A percentile compares a stretch with the other conserved stretches of the same genome.
These are phyloP conservation scores for Athelia sp. DNA, from an alignment of 1,284 basidiomycete species.

Conservation along the genomic window DNA sequence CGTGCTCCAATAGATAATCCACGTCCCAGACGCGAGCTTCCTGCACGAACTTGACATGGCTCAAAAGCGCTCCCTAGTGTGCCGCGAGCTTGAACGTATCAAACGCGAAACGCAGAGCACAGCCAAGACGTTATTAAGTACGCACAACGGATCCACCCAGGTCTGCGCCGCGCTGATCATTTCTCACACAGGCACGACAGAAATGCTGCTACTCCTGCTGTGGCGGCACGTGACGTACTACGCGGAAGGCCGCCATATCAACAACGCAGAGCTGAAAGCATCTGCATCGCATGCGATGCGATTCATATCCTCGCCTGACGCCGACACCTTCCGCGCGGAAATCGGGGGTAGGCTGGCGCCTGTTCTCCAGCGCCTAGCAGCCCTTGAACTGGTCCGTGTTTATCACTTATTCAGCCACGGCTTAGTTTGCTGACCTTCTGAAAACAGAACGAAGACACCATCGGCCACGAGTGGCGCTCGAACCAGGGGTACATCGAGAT, in stretches of 20 bases:
- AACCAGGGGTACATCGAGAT: constrained; percentile 64
- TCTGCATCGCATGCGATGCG: constrained; percentile 50
- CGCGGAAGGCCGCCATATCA: constrained; percentile 33
- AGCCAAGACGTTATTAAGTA: constrained; percentile 51
- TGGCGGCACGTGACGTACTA: constrained; percentile 82
- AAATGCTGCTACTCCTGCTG: constrained; percentile 80
- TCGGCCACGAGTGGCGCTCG: constrained; percentile 48
- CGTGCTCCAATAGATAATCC: constrained; percentile 42
- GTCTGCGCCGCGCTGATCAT: background rate
- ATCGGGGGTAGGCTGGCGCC: constrained; percentile 45
- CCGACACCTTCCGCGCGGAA: constrained; percentile 49
- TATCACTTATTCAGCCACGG: constrained; percentile 5
- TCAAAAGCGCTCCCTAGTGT: constrained; percentile 62
- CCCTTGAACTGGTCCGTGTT: constrained; percentile 44
- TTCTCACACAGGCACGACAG: constrained; percentile 55
- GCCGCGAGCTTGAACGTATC: constrained; percentile 53
- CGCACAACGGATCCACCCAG: constrained; percentile 17
- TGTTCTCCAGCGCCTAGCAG: constrained; percentile 42
- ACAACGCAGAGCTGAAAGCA: constrained; percentile 30
- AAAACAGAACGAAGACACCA: constrained; percentile 28
- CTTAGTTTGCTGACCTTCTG: background rate
- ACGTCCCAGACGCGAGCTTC: constrained; percentile 47
- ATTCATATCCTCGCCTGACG: constrained; percentile 48
- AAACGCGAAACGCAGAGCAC: constrained; percentile 36
- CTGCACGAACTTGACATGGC: constrained; percentile 61